phyloP scores from a whole-genome alignment of 1,284 basidiomycete species.

The Ustilago cynodontis region DNA sequence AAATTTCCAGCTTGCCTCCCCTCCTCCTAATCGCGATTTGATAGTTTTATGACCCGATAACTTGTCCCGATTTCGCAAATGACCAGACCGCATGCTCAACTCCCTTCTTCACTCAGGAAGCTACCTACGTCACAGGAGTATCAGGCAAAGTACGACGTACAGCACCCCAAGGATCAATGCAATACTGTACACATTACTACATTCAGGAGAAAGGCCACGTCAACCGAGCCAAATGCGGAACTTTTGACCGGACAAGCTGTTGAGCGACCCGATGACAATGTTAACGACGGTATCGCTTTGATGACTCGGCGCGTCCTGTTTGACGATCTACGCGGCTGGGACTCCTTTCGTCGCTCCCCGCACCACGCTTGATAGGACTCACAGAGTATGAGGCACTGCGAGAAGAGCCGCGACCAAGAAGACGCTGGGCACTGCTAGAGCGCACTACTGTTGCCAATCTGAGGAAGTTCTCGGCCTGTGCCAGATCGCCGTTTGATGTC shows the following conservation, averaged over 20 bases:
- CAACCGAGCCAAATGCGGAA: not conserved
- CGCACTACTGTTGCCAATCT: slow-evolving; percentile 16
- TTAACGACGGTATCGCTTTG: slow-evolving; percentile 17
- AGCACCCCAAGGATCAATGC: not conserved
- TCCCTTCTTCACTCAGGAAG: not conserved
- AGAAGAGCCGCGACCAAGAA: not conserved
- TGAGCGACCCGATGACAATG: not conserved
- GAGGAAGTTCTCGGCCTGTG: slow-evolving; percentile 37
- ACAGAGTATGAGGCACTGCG: slow-evolving; percentile 10
- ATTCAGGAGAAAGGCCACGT: not conserved
- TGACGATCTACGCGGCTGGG: not conserved
- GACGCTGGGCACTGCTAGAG: slow-evolving; percentile 9
- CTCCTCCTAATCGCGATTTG: slow-evolving; percentile 1
- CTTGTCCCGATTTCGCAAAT: not conserved
- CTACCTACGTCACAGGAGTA: not conserved
- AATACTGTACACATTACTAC: not conserved
- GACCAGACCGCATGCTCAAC: not conserved
- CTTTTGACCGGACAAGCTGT: not conserved
- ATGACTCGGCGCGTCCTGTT: slow-evolving; percentile 1
- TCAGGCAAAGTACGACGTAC: not conserved
- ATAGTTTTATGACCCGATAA: not conserved
- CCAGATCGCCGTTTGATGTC: slow-evolving; percentile 36
- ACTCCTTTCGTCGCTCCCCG: slow-evolving; percentile 5
- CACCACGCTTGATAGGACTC: slow-evolving; percentile 23
- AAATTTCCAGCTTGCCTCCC: slow-evolving; percentile 22